phyloP scores from a whole-genome alignment of 148 eudicot genomes.

The Chenopodium formosanum region DNA sequence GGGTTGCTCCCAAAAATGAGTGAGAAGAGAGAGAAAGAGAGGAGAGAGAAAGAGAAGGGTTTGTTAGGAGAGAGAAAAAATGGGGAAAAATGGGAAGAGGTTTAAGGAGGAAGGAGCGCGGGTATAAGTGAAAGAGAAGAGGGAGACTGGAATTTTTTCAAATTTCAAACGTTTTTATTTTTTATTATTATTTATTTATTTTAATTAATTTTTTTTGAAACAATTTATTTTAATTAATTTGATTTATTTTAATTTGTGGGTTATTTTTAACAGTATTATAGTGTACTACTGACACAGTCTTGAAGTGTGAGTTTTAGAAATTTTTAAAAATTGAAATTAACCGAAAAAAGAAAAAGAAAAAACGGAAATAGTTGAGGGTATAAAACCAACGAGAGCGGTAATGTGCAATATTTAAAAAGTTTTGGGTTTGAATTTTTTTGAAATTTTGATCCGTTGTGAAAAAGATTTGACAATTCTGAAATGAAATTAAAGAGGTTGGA shows the following conservation, averaged over 20 bases:
- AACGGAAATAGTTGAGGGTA: too few species aligned
- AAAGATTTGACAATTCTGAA: not conserved
- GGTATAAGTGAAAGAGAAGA: conserved; percentile 10
- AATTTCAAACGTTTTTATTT: conserved; percentile 18
- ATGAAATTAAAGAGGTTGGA: not conserved
- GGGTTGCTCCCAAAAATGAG: not conserved
- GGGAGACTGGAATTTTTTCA: conserved; percentile 12
- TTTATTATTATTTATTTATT: not conserved
- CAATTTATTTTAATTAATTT: not conserved
- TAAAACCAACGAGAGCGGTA: not conserved
- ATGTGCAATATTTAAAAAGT: not conserved
- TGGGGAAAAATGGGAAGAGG: not conserved
- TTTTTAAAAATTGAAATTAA: not conserved
- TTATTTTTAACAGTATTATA: not conserved
- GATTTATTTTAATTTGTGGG: not conserved
- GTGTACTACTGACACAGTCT: not conserved
- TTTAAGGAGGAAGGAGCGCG: conserved; percentile 2
- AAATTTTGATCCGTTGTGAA: not conserved
- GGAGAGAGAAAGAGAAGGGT: not conserved
- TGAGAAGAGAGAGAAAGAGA: not conserved
- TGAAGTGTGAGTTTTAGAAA: not conserved
- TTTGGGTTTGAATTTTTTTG: not conserved
- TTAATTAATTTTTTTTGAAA: too few species aligned
- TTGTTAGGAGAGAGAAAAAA: not conserved
- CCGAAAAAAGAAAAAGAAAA: not conserved